Percentiles rank a stretch among this genome's conserved stretches.
phyloP scores from a whole-genome alignment of 345 rosid genomes.

The Leavenworthia alabamica region DNA sequence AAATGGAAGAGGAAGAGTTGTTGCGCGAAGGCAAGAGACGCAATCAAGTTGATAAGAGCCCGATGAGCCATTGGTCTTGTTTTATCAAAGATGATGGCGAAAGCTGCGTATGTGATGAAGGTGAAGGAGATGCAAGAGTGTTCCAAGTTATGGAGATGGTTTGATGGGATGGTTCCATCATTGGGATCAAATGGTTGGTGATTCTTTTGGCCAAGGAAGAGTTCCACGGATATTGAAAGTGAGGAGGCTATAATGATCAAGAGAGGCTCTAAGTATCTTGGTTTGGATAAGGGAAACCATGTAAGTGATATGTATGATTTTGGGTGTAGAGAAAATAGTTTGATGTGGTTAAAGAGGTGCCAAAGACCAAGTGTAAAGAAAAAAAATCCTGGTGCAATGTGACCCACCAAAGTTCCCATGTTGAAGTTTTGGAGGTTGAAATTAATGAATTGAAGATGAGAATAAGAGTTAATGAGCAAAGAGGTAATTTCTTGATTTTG shows the following conservation, averaged over 20 bases:
- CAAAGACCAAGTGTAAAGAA: slow-evolving; percentile 63
- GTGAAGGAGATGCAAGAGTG: slow-evolving; percentile 66
- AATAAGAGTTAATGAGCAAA: slow-evolving; percentile 8
- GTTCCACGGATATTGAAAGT: slow-evolving; percentile 66
- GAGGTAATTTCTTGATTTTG: slow-evolving; percentile 19
- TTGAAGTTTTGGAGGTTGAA: slow-evolving; percentile 6
- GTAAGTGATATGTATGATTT: slow-evolving; percentile 44
- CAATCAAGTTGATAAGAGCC: slow-evolving; percentile 47
- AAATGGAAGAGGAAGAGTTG: slow-evolving; percentile 69
- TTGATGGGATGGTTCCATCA: slow-evolving; percentile 78
- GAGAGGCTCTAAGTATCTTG: slow-evolving; percentile 53
- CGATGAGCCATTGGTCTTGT: slow-evolving; percentile 29
- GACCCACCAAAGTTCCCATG: slow-evolving; percentile 80
- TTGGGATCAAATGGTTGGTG: slow-evolving; percentile 65
- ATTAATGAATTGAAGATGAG: neutral
- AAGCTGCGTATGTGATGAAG: slow-evolving; percentile 54
- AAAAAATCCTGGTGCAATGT: slow-evolving; percentile 64
- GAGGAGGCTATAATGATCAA: slow-evolving; percentile 53
- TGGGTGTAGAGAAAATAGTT: slow-evolving; percentile 44
- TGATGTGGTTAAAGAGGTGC: slow-evolving; percentile 75
- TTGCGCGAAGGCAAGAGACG: slow-evolving; percentile 58
- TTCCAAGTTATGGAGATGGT: slow-evolving; percentile 83
- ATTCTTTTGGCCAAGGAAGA: slow-evolving; percentile 59
- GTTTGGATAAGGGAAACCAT: slow-evolving; percentile 57
- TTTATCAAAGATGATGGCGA: slow-evolving; percentile 53